Base-by-base conservation (phyloP, 2,329 filamentous ascomycete species). In the Colletotrichum tanaceti region DNA sequence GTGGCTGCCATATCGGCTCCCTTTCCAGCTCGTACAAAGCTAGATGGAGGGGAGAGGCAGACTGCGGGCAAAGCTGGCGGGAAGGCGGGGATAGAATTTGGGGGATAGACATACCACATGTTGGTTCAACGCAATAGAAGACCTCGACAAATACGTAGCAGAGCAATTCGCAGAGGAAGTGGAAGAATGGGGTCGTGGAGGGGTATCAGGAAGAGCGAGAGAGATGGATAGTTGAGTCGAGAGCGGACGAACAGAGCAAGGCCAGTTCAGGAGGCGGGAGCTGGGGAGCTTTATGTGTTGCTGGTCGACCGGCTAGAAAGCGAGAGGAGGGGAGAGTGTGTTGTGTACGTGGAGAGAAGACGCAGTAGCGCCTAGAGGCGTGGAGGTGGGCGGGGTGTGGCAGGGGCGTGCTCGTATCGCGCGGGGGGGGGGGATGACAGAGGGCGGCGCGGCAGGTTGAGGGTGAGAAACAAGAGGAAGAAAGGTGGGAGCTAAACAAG, bases 81-180 rank as follows among this genome's bases (percentile, higher is more conserved):
- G 50, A 57, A 63, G 52, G 50, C 43, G 63, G 55, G 50, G 62
- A 39, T 44, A 32, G 55, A 28, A 61, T 35, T 57, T 35, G 32
- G 60, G 61, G 63, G 52, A n/a, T 55, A 66, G 47, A 70, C 72
- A 47, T 71, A 74, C 73, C 73, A 74, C 73, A 74, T 74, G 52
- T 70, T 71, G 72, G 63, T 63, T 69, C 54, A 53, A 54, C 71
- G 69, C 65, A 66, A 58, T 54, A 60, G 44, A 67, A 62, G 58
- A 65, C 58, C 49, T 28, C 64, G 52, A 59, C 52, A 62, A 61
- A 60, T 54, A 47, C 55, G 63, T 50, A 63, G 71, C 54, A 69
- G 61, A 69, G 41, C 66, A 68, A 65, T 65, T 58, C 59, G 60
- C 50, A 67, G 39, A 53, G 46, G 50, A 28, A 60, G 61, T 24